Evolutionary conservation across 306 rosid species (phyloP), one percentile per base, ranked within the genome.

Genomic region (Hippophae rhamnoides): DNA sequence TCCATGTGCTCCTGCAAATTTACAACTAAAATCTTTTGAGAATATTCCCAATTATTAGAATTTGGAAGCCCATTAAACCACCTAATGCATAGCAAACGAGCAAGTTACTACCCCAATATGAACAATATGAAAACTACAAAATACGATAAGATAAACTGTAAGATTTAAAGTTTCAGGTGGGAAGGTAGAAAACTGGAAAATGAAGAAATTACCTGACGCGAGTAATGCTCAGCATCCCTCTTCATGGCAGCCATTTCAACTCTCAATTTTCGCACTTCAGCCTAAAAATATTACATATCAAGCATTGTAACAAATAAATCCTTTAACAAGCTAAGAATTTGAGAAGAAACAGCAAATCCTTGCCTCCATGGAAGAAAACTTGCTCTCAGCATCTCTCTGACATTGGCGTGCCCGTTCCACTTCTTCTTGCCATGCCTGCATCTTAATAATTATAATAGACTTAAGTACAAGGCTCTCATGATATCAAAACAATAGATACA

Each of bases 211-310:
- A 92, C 99, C 96, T 92, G 99, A 63, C 96, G 99, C 7, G 99
- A 92, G 72, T 92, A 92, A 70, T 92, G 99, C 82, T 92, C 99
- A 46, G 95, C 96, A 72, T 92, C 99, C 80, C 99, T 83, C 83
- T 84, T 92, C 99, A 92, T 92, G 69, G 99, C 93, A 80, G 99
- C 96, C 95, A 92, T 85, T 80, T 92, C 99, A 75, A 92, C 96
- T 79, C 96, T 92, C 86, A 84, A 69, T 61, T 85, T 92, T 74
- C 85, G 99, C 66, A 86, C 60, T 73, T 92, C 96, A 49, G 86
- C 95, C 99, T 92, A 80, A 67, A 56, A 67, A 60, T 57, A 60
- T 65, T 27, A 69, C 46, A 73, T 45, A 46, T 47, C 66, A 75
- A 50, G 42, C 52, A 63, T 68, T 56, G 10, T 56, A 41, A 49